Base-by-base conservation (phyloP, 352 stramenopile genomes). In the Halophytophthora polymorphica region DNA sequence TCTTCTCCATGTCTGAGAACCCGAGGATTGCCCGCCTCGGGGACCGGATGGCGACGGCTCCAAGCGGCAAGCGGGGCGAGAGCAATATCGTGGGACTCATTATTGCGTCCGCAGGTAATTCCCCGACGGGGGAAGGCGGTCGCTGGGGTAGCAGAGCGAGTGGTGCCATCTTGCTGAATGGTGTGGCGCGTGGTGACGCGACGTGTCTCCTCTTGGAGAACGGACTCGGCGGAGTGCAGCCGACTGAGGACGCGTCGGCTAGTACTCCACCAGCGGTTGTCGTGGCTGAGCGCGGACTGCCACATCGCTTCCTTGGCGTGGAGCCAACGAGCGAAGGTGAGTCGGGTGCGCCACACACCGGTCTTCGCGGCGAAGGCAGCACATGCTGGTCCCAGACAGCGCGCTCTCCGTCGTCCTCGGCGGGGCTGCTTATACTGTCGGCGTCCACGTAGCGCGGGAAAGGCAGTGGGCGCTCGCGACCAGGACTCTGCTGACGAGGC, bases 1-100 rank as follows among this genome's bases (percentile, higher is more conserved):
- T 82, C 63, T 88, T 87, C 17, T 76, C 63, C 19, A 77, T 46
- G 51, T 89, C 81, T 0, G 69, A 61, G 13, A 62, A 40, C 3
- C 45, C 49, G 17, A 88, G 44, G 40, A 83, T 77, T 17, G 60
- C 62, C 36, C 64, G 56, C 31, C 56, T 41, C 45, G 48, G 38
- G 10, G 53, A 66, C 11, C 45, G 48, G 25, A 61, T 58, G 2
- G 22, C 17, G 15, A 8, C 19, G 14, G 14, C 8, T n/a, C 49
- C 49, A 15, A 49, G 19, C 41, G 37, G 13, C 49, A 56, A 28
- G 11, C 41, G 28, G 1, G 52, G 48, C 6, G 57, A 54, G 31
- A 38, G 43, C 6, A 66, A 39, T 10, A 44, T 37, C 17, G 41
- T 25, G 34, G 53, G 21, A 19, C 47, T 53, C 22, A 63, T 37